These are phyloP conservation scores for Astragalus glycyphyllos DNA, from an alignment of 306 rosid genomes.

Conservation along the genomic window DNA sequence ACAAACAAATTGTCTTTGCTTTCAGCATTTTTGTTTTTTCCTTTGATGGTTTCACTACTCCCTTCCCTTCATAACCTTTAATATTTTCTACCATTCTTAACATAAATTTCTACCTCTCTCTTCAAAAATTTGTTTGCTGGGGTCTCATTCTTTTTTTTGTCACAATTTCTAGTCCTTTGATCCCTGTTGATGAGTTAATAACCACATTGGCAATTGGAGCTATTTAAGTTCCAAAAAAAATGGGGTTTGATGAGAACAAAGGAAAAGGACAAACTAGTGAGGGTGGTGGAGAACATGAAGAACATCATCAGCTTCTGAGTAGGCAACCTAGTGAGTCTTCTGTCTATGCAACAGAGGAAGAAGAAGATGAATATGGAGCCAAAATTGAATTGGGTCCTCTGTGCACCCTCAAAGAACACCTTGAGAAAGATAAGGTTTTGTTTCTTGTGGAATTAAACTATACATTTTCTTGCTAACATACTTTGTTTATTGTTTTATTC, in stretches of 20 bases:
- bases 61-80: not conserved
- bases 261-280: constrained; percentile 22
- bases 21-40: not conserved
- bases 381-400: constrained; percentile 70
- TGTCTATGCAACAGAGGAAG: constrained; percentile 26
- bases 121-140: not conserved
- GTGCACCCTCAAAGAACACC: constrained; percentile 66
- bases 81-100: not conserved
- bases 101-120: not conserved
- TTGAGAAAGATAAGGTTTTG: constrained; percentile 77
- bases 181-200: constrained; percentile 6
- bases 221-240: constrained; percentile 32
- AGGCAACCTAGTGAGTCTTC: constrained; percentile 31
- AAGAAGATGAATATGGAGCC: constrained; percentile 62
- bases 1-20: constrained; percentile 10
- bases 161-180: not conserved
- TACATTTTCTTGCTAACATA: not conserved
- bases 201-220: constrained; percentile 29
- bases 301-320: constrained; percentile 17
- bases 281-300: constrained; percentile 6
- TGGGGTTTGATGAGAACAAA: constrained; percentile 22
- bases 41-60: not conserved
- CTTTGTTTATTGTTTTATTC: not conserved
- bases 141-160: not conserved
- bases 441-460: not conserved